A percentile compares a stretch with the other conserved stretches of the same genome.
Evolutionary conservation across 257 asterid species (phyloP).

Genomic region (Ligustrum vulgare): DNA sequence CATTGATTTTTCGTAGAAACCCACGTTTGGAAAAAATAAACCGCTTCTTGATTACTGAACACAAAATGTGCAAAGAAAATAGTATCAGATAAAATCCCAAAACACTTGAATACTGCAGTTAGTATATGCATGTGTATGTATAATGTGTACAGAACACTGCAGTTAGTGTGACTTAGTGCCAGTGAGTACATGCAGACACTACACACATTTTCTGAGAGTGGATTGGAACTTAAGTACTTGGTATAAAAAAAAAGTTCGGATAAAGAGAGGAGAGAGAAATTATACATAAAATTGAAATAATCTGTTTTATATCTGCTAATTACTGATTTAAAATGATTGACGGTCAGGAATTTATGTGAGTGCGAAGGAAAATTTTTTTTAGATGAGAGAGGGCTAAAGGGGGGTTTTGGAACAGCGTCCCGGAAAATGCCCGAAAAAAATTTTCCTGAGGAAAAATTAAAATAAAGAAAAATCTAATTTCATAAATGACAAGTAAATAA

Average conservation of each 20-base stretch:
- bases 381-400: too few relatives aligned
- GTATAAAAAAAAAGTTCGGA: too few relatives aligned
- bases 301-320: background rate
- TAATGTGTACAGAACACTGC: background rate
- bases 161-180: background rate
- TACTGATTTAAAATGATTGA: too few relatives aligned
- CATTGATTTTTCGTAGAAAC: slow-evolving; percentile 8
- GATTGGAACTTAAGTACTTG: too few relatives aligned
- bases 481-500: too few relatives aligned
- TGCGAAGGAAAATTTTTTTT: too few relatives aligned
- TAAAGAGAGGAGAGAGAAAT: too few relatives aligned
- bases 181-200: background rate
- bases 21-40: slow-evolving; percentile 8
- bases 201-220: background rate
- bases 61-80: background rate
- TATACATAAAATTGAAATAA: background rate
- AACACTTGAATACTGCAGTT: background rate
- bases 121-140: background rate
- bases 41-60: background rate
- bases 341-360: too few relatives aligned
- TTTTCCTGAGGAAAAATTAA: too few relatives aligned
- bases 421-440: too few relatives aligned
- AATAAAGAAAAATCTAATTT: too few relatives aligned
- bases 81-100: background rate
- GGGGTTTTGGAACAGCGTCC: too few relatives aligned